These are phyloP conservation scores for Colletotrichum spaethianum DNA, from an alignment of 2,329 filamentous ascomycete species.

Conservation along the genomic window DNA sequence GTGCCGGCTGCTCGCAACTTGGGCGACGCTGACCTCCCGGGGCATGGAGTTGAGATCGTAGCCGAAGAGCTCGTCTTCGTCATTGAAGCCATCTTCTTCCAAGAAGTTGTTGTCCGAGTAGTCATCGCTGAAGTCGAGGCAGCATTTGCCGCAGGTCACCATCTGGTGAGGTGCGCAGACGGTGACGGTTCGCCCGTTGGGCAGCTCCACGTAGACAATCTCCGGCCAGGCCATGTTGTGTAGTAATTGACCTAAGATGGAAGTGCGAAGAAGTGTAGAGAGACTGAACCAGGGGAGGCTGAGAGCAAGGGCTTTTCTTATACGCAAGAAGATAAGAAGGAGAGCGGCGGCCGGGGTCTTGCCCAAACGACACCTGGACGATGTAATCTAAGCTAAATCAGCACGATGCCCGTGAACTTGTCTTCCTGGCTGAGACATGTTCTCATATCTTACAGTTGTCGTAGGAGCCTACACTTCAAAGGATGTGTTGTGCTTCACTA, in stretches of 20 bases:
- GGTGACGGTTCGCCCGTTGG: constrained; percentile 19
- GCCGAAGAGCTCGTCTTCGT: constrained; percentile 4
- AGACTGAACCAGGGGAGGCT: background rate
- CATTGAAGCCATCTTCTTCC: background rate
- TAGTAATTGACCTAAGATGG: background rate
- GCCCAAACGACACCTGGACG: background rate
- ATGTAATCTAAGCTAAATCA: too few relatives aligned
- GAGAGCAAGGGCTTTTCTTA: background rate
- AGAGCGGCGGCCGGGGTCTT: background rate
- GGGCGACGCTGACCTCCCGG: constrained; percentile 53
- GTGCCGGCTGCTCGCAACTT: constrained; percentile 56
- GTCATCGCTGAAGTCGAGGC: constrained; percentile 24
- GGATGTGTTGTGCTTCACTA: background rate
- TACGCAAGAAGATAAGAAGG: background rate
- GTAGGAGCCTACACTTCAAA: background rate
- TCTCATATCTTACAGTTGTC: background rate
- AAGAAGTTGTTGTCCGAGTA: background rate
- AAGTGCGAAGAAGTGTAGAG: background rate
- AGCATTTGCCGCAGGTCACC: constrained; percentile 23
- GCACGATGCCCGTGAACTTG: background rate
- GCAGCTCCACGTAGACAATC: constrained; percentile 14
- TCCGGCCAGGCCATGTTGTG: background rate
- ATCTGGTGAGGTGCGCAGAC: constrained; percentile 15
- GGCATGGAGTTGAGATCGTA: constrained; percentile 49
- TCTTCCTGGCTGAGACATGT: background rate